Base-by-base conservation (phyloP, 1,139 yeast genomes). In the Schizosaccharomyces versatilis region DNA sequence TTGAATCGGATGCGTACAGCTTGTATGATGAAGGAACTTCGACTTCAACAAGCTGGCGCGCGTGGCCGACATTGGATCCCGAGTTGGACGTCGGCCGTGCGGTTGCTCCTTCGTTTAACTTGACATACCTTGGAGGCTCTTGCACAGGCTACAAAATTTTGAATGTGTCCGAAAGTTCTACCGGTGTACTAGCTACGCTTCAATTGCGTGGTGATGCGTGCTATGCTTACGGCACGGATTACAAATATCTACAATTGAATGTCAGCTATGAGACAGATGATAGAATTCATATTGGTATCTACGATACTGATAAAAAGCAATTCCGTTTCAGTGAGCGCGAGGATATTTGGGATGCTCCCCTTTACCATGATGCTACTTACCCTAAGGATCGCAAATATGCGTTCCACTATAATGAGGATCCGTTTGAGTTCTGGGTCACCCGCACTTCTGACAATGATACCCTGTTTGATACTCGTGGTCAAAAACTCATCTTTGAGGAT, bases 211-310 rank as follows among this genome's bases (percentile, higher is more conserved):
- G 64, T 8, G 61, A 62, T 14, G 62, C 68, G 15, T 58, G 60
- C 52, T 63, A 68, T 59, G 63, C 64, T 24, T 68, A 67, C 59
- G 71, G 71, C 41, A 63, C 62, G 36, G 71, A 68, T 57, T 63
- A 65, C 53, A 62, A 63, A 7, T 52, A 54, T 15, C 61, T 68
- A 60, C 61, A 60, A 44, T 62, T 68, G 49, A 61, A 63, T 1
- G 70, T 68, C 14, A 63, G 62, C 44, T 67, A 67, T 54, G 70
- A 68, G 59, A 52, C 64, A 6, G 55, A 55, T 32, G 56, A 61
- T 3, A 58, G 70, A 41, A 58, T 68, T 42, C 60, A 64, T 52
- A 68, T 68, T 17, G 61, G 60, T 38, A 66, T 68, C 53, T 61
- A 57, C 41, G 70, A 71, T 6, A 57, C 59, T 12, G 59, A 65